Percentiles rank a stretch among this genome's conserved stretches.
These are phyloP conservation scores for Venturia nashicola DNA, from an alignment of 2,329 filamentous ascomycete genomes.

Conservation along the genomic window DNA sequence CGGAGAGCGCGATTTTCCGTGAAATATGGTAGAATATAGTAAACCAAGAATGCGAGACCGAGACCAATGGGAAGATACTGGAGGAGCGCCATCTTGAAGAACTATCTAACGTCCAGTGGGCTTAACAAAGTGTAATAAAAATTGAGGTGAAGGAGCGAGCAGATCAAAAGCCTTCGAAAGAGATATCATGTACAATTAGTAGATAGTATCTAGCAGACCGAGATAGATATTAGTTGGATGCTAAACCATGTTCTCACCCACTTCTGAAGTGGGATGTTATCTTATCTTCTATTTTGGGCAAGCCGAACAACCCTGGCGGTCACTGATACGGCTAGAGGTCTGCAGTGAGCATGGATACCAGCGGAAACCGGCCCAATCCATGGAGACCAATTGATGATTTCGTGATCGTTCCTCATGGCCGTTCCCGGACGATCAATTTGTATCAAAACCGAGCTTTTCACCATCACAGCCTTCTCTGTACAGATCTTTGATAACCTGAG, in stretches of 20 bases:
- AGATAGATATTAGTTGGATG: no score
- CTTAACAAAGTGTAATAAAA: neutral
- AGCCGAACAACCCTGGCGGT: neutral
- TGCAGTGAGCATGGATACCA: neutral
- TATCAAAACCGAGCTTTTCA: neutral
- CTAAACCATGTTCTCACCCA: neutral
- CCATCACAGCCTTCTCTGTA: neutral
- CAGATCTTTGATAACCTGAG: no score
- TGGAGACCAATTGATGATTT: neutral
- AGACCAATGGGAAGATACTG: neutral
- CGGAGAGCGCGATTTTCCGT: conserved; percentile 40
- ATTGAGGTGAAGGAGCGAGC: neutral
- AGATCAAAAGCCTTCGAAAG: neutral
- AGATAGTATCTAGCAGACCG: no score
- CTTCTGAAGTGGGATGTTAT: neutral
- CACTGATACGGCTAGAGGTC: neutral
- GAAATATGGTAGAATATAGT: conserved; percentile 49
- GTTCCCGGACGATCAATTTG: neutral
- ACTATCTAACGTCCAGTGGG: neutral
- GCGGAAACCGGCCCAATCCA: neutral
- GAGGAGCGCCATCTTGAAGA: neutral
- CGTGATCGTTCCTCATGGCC: neutral
- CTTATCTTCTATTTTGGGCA: neutral
- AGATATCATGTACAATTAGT: neutral
- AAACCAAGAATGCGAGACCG: conserved; percentile 24